Evolutionary conservation across 2,329 filamentous ascomycete genomes (phyloP).

Genomic region (Trichoderma sp.): DNA sequence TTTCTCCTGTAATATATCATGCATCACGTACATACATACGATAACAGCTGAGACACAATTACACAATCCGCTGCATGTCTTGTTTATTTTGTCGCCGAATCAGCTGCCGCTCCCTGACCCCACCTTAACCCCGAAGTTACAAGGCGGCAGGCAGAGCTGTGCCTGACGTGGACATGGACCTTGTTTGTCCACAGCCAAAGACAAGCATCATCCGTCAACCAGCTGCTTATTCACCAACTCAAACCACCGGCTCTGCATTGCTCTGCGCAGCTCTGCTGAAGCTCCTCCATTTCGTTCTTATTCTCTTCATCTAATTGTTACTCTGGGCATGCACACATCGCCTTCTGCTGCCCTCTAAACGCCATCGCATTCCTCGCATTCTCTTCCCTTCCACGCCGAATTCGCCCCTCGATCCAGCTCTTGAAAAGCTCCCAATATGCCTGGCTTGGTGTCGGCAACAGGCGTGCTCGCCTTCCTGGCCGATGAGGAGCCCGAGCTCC

Average conservation of each 20-base stretch:
- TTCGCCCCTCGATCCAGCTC: conserved; percentile 6
- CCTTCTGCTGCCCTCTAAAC: not conserved
- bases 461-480: conserved; percentile 93
- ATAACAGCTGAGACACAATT: not conserved
- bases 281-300: conserved; percentile 21
- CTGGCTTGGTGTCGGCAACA: conserved; percentile 88
- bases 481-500: conserved; percentile 90
- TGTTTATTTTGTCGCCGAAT: not conserved
- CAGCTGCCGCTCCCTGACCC: not conserved
- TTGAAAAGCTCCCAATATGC: conserved; percentile 59
- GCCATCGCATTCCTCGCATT: not conserved
- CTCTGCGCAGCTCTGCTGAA: conserved; percentile 6
- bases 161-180: conserved; percentile 46
- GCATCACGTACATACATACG: not conserved
- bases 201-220: conserved; percentile 29
- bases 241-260: not conserved
- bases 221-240: not conserved
- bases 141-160: conserved; percentile 42
- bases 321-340: not conserved
- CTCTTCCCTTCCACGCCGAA: conserved; percentile 13
- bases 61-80: not conserved
- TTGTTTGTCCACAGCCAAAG: conserved; percentile 21
- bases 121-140: conserved; percentile 22
- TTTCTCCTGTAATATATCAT: too few relatives aligned
- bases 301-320: conserved; percentile 3